Evolutionary conservation across 768 basidiomycete genomes (phyloP), one percentile per base, ranked within the genome.

Genomic region (Collybia mongolica): DNA sequence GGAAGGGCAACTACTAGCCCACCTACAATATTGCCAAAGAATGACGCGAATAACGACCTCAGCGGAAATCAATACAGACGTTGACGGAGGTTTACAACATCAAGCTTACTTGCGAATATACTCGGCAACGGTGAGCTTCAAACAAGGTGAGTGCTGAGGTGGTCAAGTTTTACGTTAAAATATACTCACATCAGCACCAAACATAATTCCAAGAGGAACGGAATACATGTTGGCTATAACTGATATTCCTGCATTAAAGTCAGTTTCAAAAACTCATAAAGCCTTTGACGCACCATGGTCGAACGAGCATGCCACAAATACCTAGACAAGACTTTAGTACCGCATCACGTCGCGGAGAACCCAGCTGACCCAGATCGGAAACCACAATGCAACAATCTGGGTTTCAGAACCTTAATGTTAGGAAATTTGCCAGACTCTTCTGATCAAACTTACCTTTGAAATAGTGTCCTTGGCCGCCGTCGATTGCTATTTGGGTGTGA

Each of bases 231-330:
- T 88, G 18, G 86, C 86, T 49, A 20, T 35, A 26, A 14, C 36
- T 3, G 15, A 11, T 5, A 36, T 36, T n/a, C 26, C 41, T 19
- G 15, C 3, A 20, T 32, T 19, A 29, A 24, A 42, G 7, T 8
- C 15, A 3, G 8, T 19, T 35, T 17, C 29, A 12, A 11, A 12
- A 23, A 11, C 18, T 38, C 19, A 19, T 26, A 15, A 11, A n/a
- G 28, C 29, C 22, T n/a, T n/a, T 51, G 26, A 53, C 72, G 49
- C 60, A 80, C 85, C 83, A 72, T 88, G 86, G 56, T 88, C 46
- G 84, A 58, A 86, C 9, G 77, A 75, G 53, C 82, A 84, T 0
- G 88, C 75, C 5, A 89, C 86, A 60, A 88, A 89, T 19, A 84
- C 71, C 84, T 86, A 47, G 0, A 48, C 37, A 38, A 24, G 38